Percentiles rank a stretch among this genome's conserved stretches.
These are phyloP conservation scores for Neospermospora avenae DNA, from an alignment of 2,329 filamentous ascomycete genomes.

Conservation along the genomic window DNA sequence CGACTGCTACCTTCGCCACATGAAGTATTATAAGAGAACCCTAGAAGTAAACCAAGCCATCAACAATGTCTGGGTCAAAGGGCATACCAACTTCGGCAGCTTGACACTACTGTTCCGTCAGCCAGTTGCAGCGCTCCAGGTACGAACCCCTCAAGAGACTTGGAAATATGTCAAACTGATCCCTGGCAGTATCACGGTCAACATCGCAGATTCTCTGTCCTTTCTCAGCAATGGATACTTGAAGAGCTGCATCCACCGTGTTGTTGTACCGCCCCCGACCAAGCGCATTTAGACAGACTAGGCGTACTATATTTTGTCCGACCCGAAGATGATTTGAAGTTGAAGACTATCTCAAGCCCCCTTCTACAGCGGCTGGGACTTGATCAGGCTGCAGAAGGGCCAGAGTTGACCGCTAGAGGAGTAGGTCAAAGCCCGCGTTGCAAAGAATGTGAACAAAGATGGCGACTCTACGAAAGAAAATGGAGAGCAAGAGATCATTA, in stretches of 20 bases:
- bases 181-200: constrained; percentile 47
- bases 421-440: constrained; percentile 14
- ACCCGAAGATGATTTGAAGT: constrained; percentile 20
- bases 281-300: constrained; percentile 39
- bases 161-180: constrained; percentile 50
- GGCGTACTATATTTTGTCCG: constrained; percentile 44
- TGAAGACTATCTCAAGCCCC: constrained; percentile 30
- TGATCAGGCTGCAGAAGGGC: neutral
- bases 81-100: constrained; percentile 40
- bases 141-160: constrained; percentile 39
- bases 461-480: constrained; percentile 1
- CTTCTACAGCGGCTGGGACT: constrained; percentile 29
- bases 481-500: constrained; percentile 11
- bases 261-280: constrained; percentile 34
- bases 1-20: constrained; percentile 58
- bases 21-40: constrained; percentile 51
- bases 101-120: constrained; percentile 41
- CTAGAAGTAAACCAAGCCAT: constrained; percentile 44
- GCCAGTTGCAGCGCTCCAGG: constrained; percentile 37
- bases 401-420: constrained; percentile 9
- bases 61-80: constrained; percentile 44
- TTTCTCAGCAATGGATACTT: constrained; percentile 45
- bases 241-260: constrained; percentile 41
- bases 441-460: constrained; percentile 10
- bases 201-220: constrained; percentile 45